Base-by-base conservation (phyloP, 768 basidiomycete species). In the Podaxis sp. region DNA sequence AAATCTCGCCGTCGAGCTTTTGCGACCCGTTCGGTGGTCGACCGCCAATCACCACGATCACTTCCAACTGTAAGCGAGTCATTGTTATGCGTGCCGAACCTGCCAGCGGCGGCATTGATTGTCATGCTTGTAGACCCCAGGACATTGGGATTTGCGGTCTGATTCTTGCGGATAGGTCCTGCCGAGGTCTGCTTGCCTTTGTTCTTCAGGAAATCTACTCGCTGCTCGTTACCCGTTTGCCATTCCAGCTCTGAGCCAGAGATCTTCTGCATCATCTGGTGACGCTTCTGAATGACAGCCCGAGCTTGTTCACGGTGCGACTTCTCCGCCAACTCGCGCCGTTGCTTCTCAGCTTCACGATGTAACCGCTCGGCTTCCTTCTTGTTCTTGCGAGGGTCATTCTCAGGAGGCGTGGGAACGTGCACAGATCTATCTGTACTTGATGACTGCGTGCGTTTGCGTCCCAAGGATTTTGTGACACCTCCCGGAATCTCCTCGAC, bases 271-370 rank as follows among this genome's bases (percentile, higher is more conserved):
- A 91, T 79, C 74, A 93, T 82, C 66, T 88, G 86, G 64, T 85
- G 88, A 66, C 93, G 89, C 78, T 96, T 96, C 70, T 88, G 85
- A 87, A 96, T 90, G 75, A 96, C 95, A 49, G 93, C 93, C 59
- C 95, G 86, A 17, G 95, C 92, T 74, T 95, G 90, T 69, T 97
- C 95, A 68, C 87, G 86, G 65, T 92, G 87, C 70, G 79, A 87
- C 68, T 86, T 87, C 73, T 88, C 86, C 17, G 83, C 86, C 65
- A 91, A 80, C 60, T 87, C 87, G 66, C 93, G 91, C 65, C 89
- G 87, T 67, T 92, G 90, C 69, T 88, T 85, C 79, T 95, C 93
- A 20, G 91, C 90, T 74, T 96, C 93, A 63, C 83, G 85, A 61
- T 87, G 85, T 56, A 90, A 73, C 41, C 89, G 85, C 69, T 91